A percentile compares a stretch with the other conserved stretches of the same genome.
These are phyloP conservation scores for Cryptosporidium parvum DNA, from an alignment of 169 alveolate species.

Conservation along the genomic window DNA sequence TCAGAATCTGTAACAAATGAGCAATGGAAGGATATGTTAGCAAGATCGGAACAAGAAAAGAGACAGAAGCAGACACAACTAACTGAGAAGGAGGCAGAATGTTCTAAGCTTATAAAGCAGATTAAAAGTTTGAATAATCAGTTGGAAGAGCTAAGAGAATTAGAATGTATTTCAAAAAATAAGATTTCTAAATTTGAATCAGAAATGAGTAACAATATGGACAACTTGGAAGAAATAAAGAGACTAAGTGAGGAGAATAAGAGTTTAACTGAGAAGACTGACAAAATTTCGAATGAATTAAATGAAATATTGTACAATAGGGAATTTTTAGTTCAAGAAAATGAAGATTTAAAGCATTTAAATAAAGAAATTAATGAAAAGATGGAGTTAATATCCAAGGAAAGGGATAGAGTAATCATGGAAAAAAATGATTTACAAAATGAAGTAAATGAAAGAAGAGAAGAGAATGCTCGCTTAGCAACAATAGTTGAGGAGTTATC, in stretches of 20 bases:
- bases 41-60: slow-evolving; percentile 54
- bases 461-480: neutral
- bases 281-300: slow-evolving; percentile 15
- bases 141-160: slow-evolving; percentile 26
- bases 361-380: slow-evolving; percentile 10
- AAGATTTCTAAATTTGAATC: slow-evolving; percentile 1
- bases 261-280: neutral
- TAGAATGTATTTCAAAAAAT: neutral
- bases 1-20: slow-evolving; percentile 13
- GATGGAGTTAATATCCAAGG: slow-evolving; percentile 3
- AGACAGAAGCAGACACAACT: slow-evolving; percentile 22
- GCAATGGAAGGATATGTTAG: slow-evolving; percentile 64
- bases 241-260: slow-evolving; percentile 8
- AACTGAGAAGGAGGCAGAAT: slow-evolving; percentile 54
- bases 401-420: neutral
- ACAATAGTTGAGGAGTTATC: neutral
- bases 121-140: slow-evolving; percentile 26
- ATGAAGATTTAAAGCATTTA: neutral
- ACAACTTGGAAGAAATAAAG: neutral
- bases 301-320: neutral
- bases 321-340: slow-evolving; percentile 1
- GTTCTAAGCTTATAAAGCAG: slow-evolving; percentile 26
- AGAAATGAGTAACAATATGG: neutral
- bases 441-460: neutral
- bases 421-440: neutral